Percentiles rank a stretch among this genome's conserved stretches.
Conservation (phyloP, 495 filamentous ascomycete species). For the Trichoderma erinaceum region DNA sequence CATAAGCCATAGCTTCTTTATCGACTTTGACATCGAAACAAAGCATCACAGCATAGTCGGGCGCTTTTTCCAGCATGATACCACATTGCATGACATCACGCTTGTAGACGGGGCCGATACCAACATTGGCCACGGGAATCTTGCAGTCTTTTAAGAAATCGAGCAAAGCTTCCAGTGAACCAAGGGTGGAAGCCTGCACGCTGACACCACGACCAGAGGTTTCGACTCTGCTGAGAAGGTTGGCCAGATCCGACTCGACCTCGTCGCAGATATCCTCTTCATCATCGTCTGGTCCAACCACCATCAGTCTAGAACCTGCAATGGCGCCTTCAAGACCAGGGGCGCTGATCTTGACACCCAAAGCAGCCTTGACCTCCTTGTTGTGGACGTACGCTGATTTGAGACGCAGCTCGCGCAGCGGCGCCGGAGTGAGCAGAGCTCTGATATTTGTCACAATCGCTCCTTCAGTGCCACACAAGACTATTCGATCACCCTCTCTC, state of each 20-base stretch:
- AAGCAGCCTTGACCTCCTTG: conserved; percentile 95
- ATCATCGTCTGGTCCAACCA: conserved; percentile 91
- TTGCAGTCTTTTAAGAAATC: conserved; percentile 93
- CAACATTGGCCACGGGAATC: conserved; percentile 95
- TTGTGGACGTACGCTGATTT: conserved; percentile 96
- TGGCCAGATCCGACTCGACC: conserved; percentile 91
- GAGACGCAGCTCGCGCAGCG: conserved; percentile 88
- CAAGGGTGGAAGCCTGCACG: conserved; percentile 95
- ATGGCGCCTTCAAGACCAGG: conserved; percentile 96
- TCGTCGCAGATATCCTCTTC: conserved; percentile 96
- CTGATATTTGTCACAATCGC: conserved; percentile 92
- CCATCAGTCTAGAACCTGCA: conserved; percentile 88
- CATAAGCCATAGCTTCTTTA: conserved; percentile 87
- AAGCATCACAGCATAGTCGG: conserved; percentile 96
- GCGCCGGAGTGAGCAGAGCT: conserved; percentile 91
- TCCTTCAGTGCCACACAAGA: conserved; percentile 91
- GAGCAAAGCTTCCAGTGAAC: conserved; percentile 91
- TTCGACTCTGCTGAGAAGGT: conserved; percentile 81
- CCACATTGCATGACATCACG: conserved; percentile 96
- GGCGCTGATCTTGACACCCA: conserved; percentile 98
- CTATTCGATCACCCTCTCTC: conserved; percentile 87
- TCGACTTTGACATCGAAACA: conserved; percentile 99
- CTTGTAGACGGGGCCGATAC: conserved; percentile 97
- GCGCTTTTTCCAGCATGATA: conserved; percentile 93
- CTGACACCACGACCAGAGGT: conserved; percentile 89